Evolutionary conservation across 352 stramenopile genomes (phyloP), one percentile per base, ranked within the genome.

Genomic region (Phytophthora sp.): DNA sequence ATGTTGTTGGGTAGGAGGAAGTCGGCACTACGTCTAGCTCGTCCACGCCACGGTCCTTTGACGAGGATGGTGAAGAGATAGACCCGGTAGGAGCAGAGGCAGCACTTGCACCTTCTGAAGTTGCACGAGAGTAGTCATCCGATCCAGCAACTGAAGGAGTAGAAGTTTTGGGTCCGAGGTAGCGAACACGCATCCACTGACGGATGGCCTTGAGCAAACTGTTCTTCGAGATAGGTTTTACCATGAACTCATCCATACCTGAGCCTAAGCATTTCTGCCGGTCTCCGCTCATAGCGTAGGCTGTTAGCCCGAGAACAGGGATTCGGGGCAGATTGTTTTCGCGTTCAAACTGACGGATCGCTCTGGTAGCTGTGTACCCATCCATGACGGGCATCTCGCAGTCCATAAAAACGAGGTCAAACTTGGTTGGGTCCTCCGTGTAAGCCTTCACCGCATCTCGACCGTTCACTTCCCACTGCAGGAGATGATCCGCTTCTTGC

Each of bases 321-420:
- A 91, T 89, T n/a, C 79, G 80, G 1, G 79, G 69, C 11, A 91
- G 63, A 18, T 80, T 54, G 39, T 88, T 82, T n/a, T 89, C 80
- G n/a, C 35, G 47, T 42, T 90, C 84, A 56, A 85, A 89, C 51
- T 90, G 58, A 12, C 84, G 82, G 47, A 92, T 90, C 20, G 68
- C 57, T 33, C 67, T 70, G 0, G 84, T 90, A n/a, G 84, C 84
- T 7, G 80, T 75, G 58, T 93, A 93, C 8, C 84, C 84, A 57
- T 93, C 80, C 84, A 93, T 91, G 16, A 91, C 75, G 20, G 84
- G 84, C 84, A 93, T 93, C 57, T 93, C 84, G 51, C 82, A 91
- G 57, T 93, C 84, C 84, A 93, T 93, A 57, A 91, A 90, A 33
- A 93, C 75, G 41, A 91, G 35, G 26, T 89, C 80, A 59, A 84